A percentile compares a stretch with the other conserved stretches of the same genome.
Evolutionary conservation across 345 rosid genomes (phyloP).

Genomic region (Streptanthus diversifolius): DNA sequence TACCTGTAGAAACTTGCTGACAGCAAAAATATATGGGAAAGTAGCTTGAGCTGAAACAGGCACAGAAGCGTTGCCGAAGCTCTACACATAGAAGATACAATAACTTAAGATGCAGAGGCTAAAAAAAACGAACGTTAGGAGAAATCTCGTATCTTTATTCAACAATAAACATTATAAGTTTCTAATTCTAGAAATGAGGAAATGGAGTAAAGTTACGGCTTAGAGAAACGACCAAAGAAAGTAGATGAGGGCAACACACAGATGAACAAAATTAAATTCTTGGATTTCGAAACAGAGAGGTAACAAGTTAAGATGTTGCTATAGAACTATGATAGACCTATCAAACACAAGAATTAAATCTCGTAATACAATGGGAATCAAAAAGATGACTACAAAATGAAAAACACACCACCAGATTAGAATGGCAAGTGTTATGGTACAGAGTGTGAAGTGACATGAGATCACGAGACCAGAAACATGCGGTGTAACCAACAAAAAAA

Average conservation of each 20-base stretch:
- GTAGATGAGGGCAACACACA: not conserved
- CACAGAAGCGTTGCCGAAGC: slow-evolving; percentile 75
- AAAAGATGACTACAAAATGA: not conserved
- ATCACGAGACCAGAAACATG: not conserved
- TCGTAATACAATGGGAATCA: no score
- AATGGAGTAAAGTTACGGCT: not conserved
- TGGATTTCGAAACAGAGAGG: not conserved
- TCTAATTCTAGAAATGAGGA: not conserved
- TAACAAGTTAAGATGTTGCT: not conserved
- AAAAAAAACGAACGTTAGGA: not conserved
- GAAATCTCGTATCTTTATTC: no score
- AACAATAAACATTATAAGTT: not conserved
- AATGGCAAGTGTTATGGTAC: not conserved
- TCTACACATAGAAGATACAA: slow-evolving; percentile 40
- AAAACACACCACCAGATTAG: not conserved
- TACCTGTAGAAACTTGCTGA: slow-evolving; percentile 91
- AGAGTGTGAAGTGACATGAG: not conserved
- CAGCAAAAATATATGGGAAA: slow-evolving; percentile 73
- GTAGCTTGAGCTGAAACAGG: slow-evolving; percentile 73
- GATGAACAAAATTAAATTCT: not conserved
- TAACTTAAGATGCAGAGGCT: not conserved
- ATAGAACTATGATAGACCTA: not conserved
- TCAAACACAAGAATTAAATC: no score
- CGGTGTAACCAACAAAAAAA: not conserved
- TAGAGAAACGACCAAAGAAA: not conserved